Percentiles rank a stretch among this genome's conserved stretches.
phyloP scores from a whole-genome alignment of 768 basidiomycete species.

The Auricularia sp. region DNA sequence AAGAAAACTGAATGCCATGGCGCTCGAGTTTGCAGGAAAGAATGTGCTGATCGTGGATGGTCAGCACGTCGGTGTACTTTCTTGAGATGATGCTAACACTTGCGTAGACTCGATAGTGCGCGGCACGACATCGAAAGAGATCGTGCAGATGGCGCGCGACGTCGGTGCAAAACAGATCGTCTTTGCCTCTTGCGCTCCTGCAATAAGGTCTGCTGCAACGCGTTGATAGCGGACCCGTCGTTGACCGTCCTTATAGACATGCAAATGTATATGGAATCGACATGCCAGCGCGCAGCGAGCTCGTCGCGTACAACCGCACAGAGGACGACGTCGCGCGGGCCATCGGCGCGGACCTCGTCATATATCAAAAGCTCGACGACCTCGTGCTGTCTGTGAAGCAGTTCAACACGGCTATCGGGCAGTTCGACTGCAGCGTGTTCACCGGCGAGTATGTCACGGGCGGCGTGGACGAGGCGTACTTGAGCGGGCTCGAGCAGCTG shows the following conservation, averaged over 20 bases:
- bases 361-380: conserved; percentile 89
- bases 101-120: conserved; percentile 89
- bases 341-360: conserved; percentile 91
- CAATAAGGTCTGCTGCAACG: conserved; percentile 55
- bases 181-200: conserved; percentile 93
- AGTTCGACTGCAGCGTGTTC: conserved; percentile 96
- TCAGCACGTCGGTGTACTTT: conserved; percentile 23
- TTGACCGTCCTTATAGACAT: conserved; percentile 33
- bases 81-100: not conserved
- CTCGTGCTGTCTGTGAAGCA: conserved; percentile 77
- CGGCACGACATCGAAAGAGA: conserved; percentile 97
- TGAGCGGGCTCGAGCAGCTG: conserved; percentile 60
- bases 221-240: not conserved
- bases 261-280: conserved; percentile 99
- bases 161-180: conserved; percentile 95
- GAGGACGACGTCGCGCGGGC: conserved; percentile 60
- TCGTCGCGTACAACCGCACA: conserved; percentile 76
- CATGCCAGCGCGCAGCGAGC: conserved; percentile 93
- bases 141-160: conserved; percentile 98
- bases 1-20: conserved; percentile 96
- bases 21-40: conserved; percentile 86
- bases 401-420: conserved; percentile 64
- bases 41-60: conserved; percentile 94
- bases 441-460: conserved; percentile 96
- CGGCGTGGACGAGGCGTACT: conserved; percentile 75